Percentiles rank a stretch among this genome's conserved stretches.
phyloP scores from a whole-genome alignment of 108 stramenopile genomes.

The Schizochytrium sp. region DNA sequence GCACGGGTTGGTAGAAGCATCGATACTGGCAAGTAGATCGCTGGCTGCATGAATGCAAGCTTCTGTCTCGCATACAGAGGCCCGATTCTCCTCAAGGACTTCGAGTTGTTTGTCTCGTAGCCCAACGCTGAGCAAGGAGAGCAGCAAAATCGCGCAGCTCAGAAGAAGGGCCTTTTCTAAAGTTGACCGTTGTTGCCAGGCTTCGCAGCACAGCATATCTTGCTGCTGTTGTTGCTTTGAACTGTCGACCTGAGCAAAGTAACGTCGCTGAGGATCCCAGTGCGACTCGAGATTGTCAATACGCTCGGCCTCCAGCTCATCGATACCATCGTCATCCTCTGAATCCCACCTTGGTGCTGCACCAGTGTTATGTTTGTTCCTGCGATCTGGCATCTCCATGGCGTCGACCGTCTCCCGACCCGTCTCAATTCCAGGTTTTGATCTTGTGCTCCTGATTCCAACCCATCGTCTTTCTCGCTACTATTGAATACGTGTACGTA shows the following conservation, averaged over 20 bases:
- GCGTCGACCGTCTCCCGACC: no score
- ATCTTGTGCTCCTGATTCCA: no score
- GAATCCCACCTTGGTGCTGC: no score
- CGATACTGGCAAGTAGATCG: conserved; percentile 14
- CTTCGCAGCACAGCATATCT: no score
- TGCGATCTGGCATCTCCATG: no score
- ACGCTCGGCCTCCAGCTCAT: background rate
- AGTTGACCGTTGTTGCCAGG: background rate
- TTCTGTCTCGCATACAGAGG: conserved; percentile 33
- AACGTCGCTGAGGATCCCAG: background rate
- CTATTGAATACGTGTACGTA: no score
- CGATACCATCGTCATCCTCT: background rate
- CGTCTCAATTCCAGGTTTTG: no score
- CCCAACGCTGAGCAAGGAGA: background rate
- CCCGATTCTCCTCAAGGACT: background rate
- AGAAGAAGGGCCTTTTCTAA: background rate
- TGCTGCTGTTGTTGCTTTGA: no score
- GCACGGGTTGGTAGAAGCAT: conserved; percentile 13
- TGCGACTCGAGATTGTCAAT: background rate
- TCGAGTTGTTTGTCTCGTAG: background rate
- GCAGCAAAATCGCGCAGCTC: background rate
- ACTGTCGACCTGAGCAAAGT: background rate
- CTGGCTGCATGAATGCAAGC: conserved; percentile 19
- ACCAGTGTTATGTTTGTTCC: no score
- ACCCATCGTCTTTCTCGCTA: no score